A percentile compares a stretch with the other conserved stretches of the same genome.
phyloP scores from a whole-genome alignment of 495 filamentous ascomycete species.

The Chaetomium fimeti region DNA sequence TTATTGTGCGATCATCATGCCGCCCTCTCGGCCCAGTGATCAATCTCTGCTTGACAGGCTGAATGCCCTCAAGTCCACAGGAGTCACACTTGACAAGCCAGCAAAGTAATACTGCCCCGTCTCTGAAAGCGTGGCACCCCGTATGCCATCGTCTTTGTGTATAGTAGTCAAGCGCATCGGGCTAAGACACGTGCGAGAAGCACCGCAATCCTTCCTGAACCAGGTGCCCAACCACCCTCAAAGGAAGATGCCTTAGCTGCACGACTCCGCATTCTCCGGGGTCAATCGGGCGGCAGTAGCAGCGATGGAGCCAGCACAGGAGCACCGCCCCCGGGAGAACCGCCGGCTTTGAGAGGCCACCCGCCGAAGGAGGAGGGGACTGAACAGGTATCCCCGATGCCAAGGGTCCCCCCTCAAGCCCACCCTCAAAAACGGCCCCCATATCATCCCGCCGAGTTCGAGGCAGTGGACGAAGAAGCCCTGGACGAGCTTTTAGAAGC shows the following conservation, averaged over 20 bases:
- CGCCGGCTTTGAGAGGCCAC: not conserved
- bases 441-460: not conserved
- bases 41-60: constrained; percentile 82
- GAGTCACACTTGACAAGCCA: constrained; percentile 37
- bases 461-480: constrained; percentile 14
- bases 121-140: not conserved
- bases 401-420: no score
- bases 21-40: constrained; percentile 70
- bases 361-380: constrained; percentile 2
- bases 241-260: constrained; percentile 46
- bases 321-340: constrained; percentile 8
- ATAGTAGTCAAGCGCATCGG: not conserved
- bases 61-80: constrained; percentile 63
- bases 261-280: constrained; percentile 45
- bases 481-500: constrained; percentile 20
- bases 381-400: not conserved
- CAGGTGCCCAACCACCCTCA: constrained; percentile 27
- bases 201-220: constrained; percentile 1
- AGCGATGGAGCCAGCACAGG: not conserved
- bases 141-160: constrained; percentile 8
- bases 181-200: constrained; percentile 23
- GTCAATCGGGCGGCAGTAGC: constrained; percentile 26
- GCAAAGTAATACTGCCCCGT: constrained; percentile 35
- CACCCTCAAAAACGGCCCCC: constrained; percentile 15
- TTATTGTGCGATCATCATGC: constrained; percentile 32